Base-by-base conservation (phyloP, 805 yeast genomes). In the Schwanniomyces occidentalis region DNA sequence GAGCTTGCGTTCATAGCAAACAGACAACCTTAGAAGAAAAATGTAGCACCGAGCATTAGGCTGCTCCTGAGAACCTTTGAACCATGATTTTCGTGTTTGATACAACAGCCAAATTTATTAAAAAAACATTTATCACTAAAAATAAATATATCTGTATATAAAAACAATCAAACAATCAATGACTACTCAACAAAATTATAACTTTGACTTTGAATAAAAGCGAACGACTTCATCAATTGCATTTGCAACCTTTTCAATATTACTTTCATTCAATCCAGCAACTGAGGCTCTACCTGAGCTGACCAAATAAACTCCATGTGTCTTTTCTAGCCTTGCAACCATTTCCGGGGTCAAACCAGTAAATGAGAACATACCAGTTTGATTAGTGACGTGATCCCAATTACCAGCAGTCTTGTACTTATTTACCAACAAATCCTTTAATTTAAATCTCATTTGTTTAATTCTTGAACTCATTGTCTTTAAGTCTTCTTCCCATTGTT, bases 361-460 rank as follows among this genome's bases (percentile, higher is more conserved):
- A 68, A 82, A 91, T 22, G 96, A 88, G 61, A 91, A 91, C 98
- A 91, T 91, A 51, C 99, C 99, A 43, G 86, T 84, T 71, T 93
- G 99, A 45, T 73, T 71, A 30, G 80, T 82, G 52, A 91, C 86
- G 65, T 91, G 98, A 48, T 79, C 84, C 98, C 98, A 91, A 51
- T 71, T 76, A 30, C 96, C 96, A 19, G 96, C 95, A 16, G 98
- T 88, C 14, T 53, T 48, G 43, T 86, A 76, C 34, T 63, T 61
- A 21, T 48, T 24, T 32, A 73, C 75, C 42, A 91, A 73, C 41
- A 73, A 73, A 36, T 69, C 71, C 56, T 81, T 76, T 52, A 91
- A 74, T 13, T 71, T 73, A 20, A 65, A 56, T 68, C 98, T 83
- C 95, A 89, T 90, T 49, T 72, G 61, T 43, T 66, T 69, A 57